Conservation (phyloP, 345 rosid species). For the Cardiospermum halicacabum region DNA sequence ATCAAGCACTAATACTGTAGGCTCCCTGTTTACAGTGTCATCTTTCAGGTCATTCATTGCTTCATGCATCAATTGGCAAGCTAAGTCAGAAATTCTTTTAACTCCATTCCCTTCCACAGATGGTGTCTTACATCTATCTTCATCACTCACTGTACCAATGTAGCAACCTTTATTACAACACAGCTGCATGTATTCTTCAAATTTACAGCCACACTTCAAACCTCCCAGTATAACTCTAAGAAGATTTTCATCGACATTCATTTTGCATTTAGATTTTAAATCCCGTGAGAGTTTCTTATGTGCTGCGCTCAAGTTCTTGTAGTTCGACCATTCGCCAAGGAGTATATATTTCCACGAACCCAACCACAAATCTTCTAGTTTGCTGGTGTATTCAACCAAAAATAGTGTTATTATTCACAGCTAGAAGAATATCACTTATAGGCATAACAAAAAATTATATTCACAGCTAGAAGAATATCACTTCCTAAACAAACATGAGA, state of each 20-base stretch:
- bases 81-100: conserved; percentile 35
- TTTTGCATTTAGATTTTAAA: conserved; percentile 69
- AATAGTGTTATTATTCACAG: conserved; percentile 8
- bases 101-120: conserved; percentile 21
- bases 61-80: conserved; percentile 53
- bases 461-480: background rate
- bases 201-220: conserved; percentile 27
- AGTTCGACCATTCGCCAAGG: conserved; percentile 53
- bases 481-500: background rate
- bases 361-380: conserved; percentile 80
- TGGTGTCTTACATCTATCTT: conserved; percentile 30
- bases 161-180: conserved; percentile 54
- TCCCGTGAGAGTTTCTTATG: conserved; percentile 51
- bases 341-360: conserved; percentile 80
- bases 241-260: conserved; percentile 55
- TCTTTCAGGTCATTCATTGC: conserved; percentile 56
- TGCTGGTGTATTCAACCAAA: conserved; percentile 37
- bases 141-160: conserved; percentile 37
- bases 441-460: background rate
- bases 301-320: conserved; percentile 33
- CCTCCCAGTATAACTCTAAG: conserved; percentile 59
- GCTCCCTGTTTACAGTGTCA: conserved; percentile 42
- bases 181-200: conserved; percentile 41
- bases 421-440: background rate
- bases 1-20: conserved; percentile 72